A percentile compares a stretch with the other conserved stretches of the same genome.
Evolutionary conservation across 495 filamentous ascomycete species (phyloP).

Genomic region (Cenococcum geophilum): DNA sequence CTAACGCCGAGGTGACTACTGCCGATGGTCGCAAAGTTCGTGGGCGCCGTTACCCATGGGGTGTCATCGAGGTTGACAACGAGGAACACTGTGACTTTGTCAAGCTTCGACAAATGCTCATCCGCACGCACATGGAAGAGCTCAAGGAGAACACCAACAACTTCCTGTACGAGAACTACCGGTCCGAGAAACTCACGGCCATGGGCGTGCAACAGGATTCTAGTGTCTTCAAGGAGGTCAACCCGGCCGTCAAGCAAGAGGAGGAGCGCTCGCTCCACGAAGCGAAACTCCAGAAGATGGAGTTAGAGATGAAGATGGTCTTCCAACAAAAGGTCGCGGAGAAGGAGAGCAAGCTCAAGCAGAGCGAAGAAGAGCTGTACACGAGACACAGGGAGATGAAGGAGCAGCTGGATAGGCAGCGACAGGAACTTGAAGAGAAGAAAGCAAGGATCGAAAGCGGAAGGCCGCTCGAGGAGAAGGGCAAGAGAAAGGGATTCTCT

Average conservation of each 20-base stretch:
- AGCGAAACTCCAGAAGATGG: conserved; percentile 99
- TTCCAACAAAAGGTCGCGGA: conserved; percentile 99
- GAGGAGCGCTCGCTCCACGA: conserved; percentile 96
- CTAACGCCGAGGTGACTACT: conserved; percentile 84
- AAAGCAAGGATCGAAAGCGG: conserved; percentile 88
- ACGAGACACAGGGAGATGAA: conserved; percentile 99
- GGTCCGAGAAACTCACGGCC: conserved; percentile 93
- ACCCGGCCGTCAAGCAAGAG: conserved; percentile 99
- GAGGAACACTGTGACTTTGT: conserved; percentile 99
- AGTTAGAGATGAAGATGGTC: conserved; percentile 99
- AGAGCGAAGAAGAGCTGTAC: conserved; percentile 98
- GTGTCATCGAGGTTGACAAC: conserved; percentile 98
- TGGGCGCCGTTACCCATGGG: conserved; percentile 96
- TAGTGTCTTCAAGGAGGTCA: conserved; percentile 99
- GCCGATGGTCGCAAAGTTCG: conserved; percentile 92
- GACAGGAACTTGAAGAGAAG: conserved; percentile 93
- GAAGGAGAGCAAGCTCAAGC: conserved; percentile 98
- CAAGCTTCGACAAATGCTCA: conserved; percentile 99
- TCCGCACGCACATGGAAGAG: conserved; percentile 99
- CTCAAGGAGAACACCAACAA: conserved; percentile 99
- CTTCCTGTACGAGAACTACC: conserved; percentile 96
- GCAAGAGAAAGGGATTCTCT: conserved; percentile 94
- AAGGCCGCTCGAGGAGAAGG: conserved; percentile 90
- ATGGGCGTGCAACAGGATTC: conserved; percentile 99
- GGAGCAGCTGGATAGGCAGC: conserved; percentile 93